Evolutionary conservation across 2,329 filamentous ascomycete species (phyloP), one percentile per base, ranked within the genome.

Genomic region (Myriosclerotinia curreyana): DNA sequence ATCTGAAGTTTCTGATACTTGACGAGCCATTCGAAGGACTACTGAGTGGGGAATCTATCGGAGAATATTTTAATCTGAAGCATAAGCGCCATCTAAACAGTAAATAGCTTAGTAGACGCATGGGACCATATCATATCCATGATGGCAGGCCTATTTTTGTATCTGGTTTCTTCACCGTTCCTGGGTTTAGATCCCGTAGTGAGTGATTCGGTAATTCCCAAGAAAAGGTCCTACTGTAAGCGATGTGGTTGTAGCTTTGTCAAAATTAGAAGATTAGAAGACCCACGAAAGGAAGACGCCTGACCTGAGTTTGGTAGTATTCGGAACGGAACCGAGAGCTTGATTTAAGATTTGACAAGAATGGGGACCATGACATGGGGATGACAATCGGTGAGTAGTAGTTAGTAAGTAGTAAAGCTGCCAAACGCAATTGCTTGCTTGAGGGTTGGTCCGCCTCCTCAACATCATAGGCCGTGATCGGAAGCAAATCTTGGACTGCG

Each of bases 21-120:
- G 50, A 36, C 36, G 50, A 55, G 17, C 60, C 50, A 46, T 22
- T 46, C 3, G 42, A 58, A 50, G 50, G 53, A 28, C 38, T 44
- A 38, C 8, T 40, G 44, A 63, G 61, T 63, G 61, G 61, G 25
- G 28, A 58, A 42, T 42, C 25, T 49, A 50, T 58, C 61, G 52
- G 44, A 63, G 52, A 59, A 58, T 58, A 63, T 63, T 63, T 63
- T 50, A 63, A 59, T 63, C 60, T 63, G 61, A 58, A 51, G 48
- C 61, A 59, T 42, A 59, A 58, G 61, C 52, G 61, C 61, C 22
- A 58, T 63, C 52, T 31, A 15, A 49, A 38, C 31, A 36, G 28
- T 31, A 22, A 36, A 50, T 40, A 51, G 14, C 44, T 50, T 20
- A 48, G 42, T 31, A 56, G 40, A 20, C 31, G 14, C 2, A 52